Conservation (phyloP, 1,284 basidiomycete species). For the Pyrrhoderma lamaoense region DNA sequence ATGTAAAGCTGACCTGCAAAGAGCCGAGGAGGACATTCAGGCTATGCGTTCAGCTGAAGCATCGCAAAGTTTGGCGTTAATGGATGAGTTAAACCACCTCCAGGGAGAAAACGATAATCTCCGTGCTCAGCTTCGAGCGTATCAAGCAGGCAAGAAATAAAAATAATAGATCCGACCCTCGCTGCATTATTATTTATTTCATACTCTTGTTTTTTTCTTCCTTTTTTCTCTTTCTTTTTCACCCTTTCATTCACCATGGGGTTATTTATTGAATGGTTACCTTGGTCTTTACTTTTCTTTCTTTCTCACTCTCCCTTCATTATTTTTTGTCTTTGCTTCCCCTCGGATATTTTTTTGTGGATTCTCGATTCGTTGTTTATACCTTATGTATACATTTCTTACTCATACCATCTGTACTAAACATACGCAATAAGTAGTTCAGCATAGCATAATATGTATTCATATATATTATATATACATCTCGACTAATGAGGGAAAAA, state of each 20-base stretch:
- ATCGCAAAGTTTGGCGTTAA: slow-evolving; percentile 58
- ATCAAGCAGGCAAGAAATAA: slow-evolving; percentile 20
- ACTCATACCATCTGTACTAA: slow-evolving; percentile 10
- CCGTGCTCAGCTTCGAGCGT: slow-evolving; percentile 57
- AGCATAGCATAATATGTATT: background rate
- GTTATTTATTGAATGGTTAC: too few relatives aligned
- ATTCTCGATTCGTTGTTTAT: slow-evolving; percentile 11
- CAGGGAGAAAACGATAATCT: slow-evolving; percentile 69
- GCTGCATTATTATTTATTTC: too few relatives aligned
- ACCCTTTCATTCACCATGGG: too few relatives aligned
- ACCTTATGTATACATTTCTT: slow-evolving; percentile 16
- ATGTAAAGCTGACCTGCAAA: slow-evolving; percentile 36
- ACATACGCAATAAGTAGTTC: slow-evolving; percentile 7
- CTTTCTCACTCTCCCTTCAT: slow-evolving; percentile 3
- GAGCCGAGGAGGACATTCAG: slow-evolving; percentile 45
- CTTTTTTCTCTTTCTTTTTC: background rate
- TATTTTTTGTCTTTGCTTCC: background rate
- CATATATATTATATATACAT: too few relatives aligned
- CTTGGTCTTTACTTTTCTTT: background rate
- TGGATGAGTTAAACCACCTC: slow-evolving; percentile 73
- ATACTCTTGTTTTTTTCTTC: slow-evolving; percentile 2
- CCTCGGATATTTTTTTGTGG: slow-evolving; percentile 6
- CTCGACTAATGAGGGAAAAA: too few relatives aligned
- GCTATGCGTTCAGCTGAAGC: slow-evolving; percentile 60
- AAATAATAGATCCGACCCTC: background rate